Base-by-base conservation (phyloP, 139 green algal species). In the Desmodesmus armatus region DNA sequence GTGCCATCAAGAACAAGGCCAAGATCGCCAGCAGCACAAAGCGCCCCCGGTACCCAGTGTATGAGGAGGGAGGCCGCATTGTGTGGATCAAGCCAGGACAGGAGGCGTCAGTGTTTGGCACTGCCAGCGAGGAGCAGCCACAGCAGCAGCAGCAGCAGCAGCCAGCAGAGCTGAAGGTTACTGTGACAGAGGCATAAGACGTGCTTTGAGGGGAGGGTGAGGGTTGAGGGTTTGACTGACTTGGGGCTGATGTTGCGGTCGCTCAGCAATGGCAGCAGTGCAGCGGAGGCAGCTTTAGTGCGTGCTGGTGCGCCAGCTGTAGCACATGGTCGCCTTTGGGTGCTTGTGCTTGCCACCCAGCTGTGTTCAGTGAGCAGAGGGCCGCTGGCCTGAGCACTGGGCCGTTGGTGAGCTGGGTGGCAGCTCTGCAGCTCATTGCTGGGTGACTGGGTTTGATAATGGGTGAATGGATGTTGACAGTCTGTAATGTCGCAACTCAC, bases 1-100 rank as follows among this genome's bases (percentile, higher is more conserved):
- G 94, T n/a, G 89, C 88, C 19, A 98, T 98, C 90, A 97, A 98
- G 91, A 98, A 98, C 87, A 75, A 94, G 11, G 93, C 96, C 84
- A 96, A 96, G 89, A 87, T 98, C 76, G 96, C 95, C 3, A 91
- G 91, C 44, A 95, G 89, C 29, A 95, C 87, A 44, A 95, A 95
- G 89, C 71, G 88, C 88, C 91, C 92, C 19, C 76, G 87, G 37
- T 89, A 91, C 78, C 88, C 87, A 33, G 89, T 92, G 78, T 95
- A 95, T 67, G 87, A 90, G 74, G 82, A 91, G 85, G 80, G 83
- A 62, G 91, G 92, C 82, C 74, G 89, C 60, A 94, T 95, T 27
- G 85, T 92, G 6, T 94, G 78, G 85, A 91, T 94, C 76, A 85
- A 78, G 25, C 87, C 85, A 33, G 90, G 90, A 67, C 88, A 85